Base-by-base conservation (phyloP, 306 rosid genomes). In the Crotalaria pallida region DNA sequence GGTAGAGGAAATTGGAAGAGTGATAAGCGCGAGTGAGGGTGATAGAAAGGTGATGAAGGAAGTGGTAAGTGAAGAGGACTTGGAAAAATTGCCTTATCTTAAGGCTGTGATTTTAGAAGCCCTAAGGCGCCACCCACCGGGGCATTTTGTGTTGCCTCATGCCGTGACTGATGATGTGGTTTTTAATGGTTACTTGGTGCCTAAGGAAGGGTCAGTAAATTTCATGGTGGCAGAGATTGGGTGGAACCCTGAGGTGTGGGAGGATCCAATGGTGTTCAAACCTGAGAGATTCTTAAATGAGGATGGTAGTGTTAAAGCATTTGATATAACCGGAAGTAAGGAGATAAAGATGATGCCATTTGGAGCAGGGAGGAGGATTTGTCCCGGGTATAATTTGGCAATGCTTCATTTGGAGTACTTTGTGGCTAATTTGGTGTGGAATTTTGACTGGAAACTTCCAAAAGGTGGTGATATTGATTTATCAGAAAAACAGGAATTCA, bases 271-370 rank as follows among this genome's bases (percentile, higher is more conserved):
- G 80, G 74, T 10, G 1, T 81, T 81, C 41, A 77, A 63, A 62
- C 77, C 82, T 0, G 80, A 72, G 65, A 81, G 85, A 24, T 77
- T 81, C 62, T 3, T 70, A 7, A 43, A 8, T 2, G 63, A 27
- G 27, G 52, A 62, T 8, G n/a, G 15, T 16, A 17, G 7, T 16
- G 17, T 24, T 11, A 75, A 73, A 26, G 67, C 1, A 5, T 53
- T 72, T 47, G 82, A 77, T 8, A 21, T 77, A n/a, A 50, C 16
- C 0, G 58, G 82, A 1, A 67, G 9, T 2, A 76, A 55, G 27
- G 78, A 57, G 36, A 62, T 62, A 1, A 73, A 57, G 74, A 82
- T 82, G 85, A 69, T 77, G 85, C 82, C 85, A 0, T 82, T 82
- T 69, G 80, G 85, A 3, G 77, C 70, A 3, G 83, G 80, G 41